Evolutionary conservation across 2,329 filamentous ascomycete species (phyloP), one percentile per base, ranked within the genome.

Genomic region (Colletotrichum horii): DNA sequence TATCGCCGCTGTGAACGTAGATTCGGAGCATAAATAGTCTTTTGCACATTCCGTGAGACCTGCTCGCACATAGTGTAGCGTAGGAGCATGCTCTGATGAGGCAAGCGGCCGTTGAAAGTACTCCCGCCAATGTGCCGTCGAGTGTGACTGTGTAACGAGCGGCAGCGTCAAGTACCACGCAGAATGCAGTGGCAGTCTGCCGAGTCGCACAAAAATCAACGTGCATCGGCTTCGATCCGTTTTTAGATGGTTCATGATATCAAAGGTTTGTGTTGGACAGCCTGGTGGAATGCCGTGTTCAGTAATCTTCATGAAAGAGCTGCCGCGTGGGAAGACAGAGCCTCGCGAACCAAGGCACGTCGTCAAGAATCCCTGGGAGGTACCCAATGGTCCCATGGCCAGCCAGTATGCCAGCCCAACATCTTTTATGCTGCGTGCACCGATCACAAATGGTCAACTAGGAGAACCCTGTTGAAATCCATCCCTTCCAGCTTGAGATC

Each of bases 81-180:
- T 52, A 38, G n/a, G 34, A 24, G 55, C 43, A 36, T 30, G 8
- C 28, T 68, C 43, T 75, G 73, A 72, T 67, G 16, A 73, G 56
- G 70, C 56, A 68, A 68, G 69, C 43, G 38, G 64, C 69, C 73
- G 64, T 73, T 75, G 65, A 43, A 58, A 28, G n/a, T 26, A 26
- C 24, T 38, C 62, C 56, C 19, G 32, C 36, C 58, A n/a, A 55
- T 28, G 58, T 36, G 60, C 22, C 34, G 15, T 66, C 22, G 66
- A 56, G 60, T 68, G 43, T 68, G 58, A 32, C 43, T 61, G 69
- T 75, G 62, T n/a, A 38, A 72, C 43, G 36, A 30, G 61, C 28
- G 69, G 32, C 32, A 60, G 26, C 38, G 14, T 72, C 11, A 22
- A 36, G 55, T 62, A 55, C 32, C 16, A 66, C 24, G 32, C 38